These are phyloP conservation scores for Boechera retrofracta DNA, from an alignment of 345 rosid genomes.

Conservation along the genomic window DNA sequence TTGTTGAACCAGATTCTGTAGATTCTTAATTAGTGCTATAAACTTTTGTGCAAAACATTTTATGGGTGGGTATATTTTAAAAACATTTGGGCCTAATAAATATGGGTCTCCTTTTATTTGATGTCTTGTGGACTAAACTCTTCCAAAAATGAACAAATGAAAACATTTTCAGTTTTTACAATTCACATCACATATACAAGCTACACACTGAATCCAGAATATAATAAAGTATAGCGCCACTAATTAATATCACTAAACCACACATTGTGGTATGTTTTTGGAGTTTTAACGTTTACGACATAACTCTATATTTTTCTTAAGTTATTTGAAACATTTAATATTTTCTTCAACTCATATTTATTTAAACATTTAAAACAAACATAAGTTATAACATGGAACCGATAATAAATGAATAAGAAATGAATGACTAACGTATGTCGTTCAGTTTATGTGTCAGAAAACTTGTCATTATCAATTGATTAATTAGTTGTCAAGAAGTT, in stretches of 20 bases:
- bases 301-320: background rate
- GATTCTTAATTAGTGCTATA: background rate
- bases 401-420: background rate
- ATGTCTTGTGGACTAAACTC: background rate
- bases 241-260: too few species aligned
- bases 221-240: too few species aligned
- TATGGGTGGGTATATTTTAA: too few species aligned
- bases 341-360: background rate
- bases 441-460: background rate
- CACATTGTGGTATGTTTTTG: too few species aligned
- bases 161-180: background rate
- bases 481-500: background rate
- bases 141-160: background rate
- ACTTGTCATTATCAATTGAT: background rate
- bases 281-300: too few species aligned
- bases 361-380: background rate
- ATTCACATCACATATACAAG: too few species aligned
- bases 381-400: background rate
- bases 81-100: slow-evolving; percentile 7
- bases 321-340: background rate
- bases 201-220: too few species aligned
- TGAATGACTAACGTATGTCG: background rate
- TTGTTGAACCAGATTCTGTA: background rate
- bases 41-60: too few species aligned
- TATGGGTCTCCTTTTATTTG: background rate